Evolutionary conservation across 2,329 filamentous ascomycete species (phyloP), one percentile per base, ranked within the genome.

Genomic region (Phialophora expanda): DNA sequence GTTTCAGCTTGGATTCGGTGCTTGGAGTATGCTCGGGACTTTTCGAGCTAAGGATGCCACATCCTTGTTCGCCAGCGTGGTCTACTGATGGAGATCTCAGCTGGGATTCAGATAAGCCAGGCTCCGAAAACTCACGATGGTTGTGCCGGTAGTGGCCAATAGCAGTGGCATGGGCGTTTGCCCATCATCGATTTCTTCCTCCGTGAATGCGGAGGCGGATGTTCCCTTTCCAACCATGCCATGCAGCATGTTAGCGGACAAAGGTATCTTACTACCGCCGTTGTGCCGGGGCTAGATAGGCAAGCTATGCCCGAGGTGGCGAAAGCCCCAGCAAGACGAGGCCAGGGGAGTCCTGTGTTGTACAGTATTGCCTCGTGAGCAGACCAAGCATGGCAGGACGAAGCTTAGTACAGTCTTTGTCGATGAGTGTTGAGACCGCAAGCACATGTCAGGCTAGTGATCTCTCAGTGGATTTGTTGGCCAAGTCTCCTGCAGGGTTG

Each of bases 171-270:
- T 32, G 26, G 17, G 8, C 50, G 24, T 44, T 20, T 20, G 26
- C 48, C 59, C 51, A 56, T 61, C 57, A 56, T 50, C 28, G 50
- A 41, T 56, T 32, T 57, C 26, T 66, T 62, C 54, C 65, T 53
- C 30, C 30, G 54, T 50, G 34, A 54, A 64, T 66, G 66, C 66
- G 66, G 63, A 68, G 63, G 60, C 60, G 65, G 63, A 59, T 56
- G 60, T 54, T 57, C 62, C 63, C 66, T 63, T 57, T 14, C 56
- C 34, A 46, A 64, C 32, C 46, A n/a, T 53, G 38, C 58, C 58
- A 54, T 20, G 28, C 58, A 44, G 58, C 46, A n/a, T 54, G 20
- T 34, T 61, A 54, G 58, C 48, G 58, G 58, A 4, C 17, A 14
- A 17, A 32, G 14, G 14, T 7, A 20, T 30, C 26, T 28, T 55